phyloP scores from a whole-genome alignment of 2,329 filamentous ascomycete species.

The Colletotrichum musicola region DNA sequence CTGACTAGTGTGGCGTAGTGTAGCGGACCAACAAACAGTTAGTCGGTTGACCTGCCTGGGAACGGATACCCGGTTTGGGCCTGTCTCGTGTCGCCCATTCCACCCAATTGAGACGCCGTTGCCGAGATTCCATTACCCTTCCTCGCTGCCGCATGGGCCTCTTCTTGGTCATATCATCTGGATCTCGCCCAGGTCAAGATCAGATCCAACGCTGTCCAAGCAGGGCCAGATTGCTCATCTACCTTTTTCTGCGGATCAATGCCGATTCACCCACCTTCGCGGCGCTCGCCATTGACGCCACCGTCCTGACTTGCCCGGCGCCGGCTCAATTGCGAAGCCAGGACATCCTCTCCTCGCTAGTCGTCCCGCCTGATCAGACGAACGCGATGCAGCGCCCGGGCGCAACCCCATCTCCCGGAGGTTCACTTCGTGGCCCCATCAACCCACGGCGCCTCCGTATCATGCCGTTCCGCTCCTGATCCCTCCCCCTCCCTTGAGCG shows the following conservation, averaged over 20 bases:
- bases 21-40: no score
- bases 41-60: neutral
- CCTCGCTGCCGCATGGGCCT: neutral
- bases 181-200: conserved; percentile 1
- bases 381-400: conserved; percentile 15
- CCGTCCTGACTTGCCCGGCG: neutral
- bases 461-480: neutral
- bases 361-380: conserved; percentile 22
- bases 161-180: conserved; percentile 4
- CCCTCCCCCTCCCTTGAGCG: neutral
- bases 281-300: neutral
- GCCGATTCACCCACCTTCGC: neutral
- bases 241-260: neutral
- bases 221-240: neutral
- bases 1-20: no score
- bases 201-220: neutral
- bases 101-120: conserved; percentile 12
- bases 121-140: conserved; percentile 20
- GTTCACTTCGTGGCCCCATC: conserved; percentile 10
- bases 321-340: neutral
- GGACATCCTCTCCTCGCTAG: conserved; percentile 10
- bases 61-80: conserved; percentile 3
- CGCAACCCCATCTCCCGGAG: conserved; percentile 7
- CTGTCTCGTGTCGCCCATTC: conserved; percentile 21
- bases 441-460: conserved; percentile 20